Base-by-base conservation (phyloP, 116 monocot species). In the Posidonia oceanica region DNA sequence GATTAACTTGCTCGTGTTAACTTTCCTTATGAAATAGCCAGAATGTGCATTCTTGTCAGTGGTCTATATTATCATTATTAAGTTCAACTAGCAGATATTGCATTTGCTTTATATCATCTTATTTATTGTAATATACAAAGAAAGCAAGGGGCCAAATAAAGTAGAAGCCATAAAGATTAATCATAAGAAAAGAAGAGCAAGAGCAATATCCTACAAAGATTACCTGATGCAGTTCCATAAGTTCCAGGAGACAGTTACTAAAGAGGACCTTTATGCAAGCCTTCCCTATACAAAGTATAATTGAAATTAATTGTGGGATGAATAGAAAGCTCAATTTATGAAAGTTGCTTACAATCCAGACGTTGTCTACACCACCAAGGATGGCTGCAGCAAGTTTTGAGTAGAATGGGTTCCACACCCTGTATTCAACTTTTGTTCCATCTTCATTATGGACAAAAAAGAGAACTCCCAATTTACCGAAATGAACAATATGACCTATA, bases 221-320 rank as follows among this genome's bases (percentile, higher is more conserved):
- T 70, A 92, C 96, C 92, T 98, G 98, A 76, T 98, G 98, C 22
- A 98, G 81, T 84, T 98, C 98, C 98, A 98, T 98, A 75, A 98
- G 90, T 76, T 98, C 98, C 78, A 93, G 98, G 37, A 98, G 90
- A 77, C 98, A 93, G 67, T 93, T 98, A 77, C 98, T 98, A 29
- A 98, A 90, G 61, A 98, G 73, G 37, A 98, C 82, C 86, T 98
- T 98, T 80, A 98, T 98, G 86, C 98, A 98, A 74, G 93, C 93
- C 73, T 98, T 98, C 55, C 98, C 98, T 98, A 64, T 64, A 64
- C 52, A 71, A 38, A 41, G 64, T 38, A 36, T 11, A 67, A 29
- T 54, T 41, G 2, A 64, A 29, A 29, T 29, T 29, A 29, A 29
- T 29, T 29, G 29, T 29, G 29, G 29, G 29, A 29, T 29, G 29